A percentile compares a stretch with the other conserved stretches of the same genome.
phyloP scores from a whole-genome alignment of 169 alveolate species.

The Plasmodium malariae region DNA sequence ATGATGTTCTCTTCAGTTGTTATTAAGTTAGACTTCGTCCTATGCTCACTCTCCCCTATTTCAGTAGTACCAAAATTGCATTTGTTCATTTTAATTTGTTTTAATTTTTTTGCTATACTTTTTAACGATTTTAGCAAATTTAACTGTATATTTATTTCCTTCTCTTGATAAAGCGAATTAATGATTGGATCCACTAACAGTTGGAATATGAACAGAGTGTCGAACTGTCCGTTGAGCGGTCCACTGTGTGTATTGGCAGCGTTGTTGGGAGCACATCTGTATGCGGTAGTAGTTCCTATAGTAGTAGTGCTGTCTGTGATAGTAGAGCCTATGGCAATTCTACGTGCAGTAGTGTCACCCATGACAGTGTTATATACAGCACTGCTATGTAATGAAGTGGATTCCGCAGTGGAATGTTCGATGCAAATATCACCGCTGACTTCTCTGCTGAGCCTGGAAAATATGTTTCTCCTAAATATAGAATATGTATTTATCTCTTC shows the following conservation, averaged over 20 bases:
- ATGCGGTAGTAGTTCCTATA: no score
- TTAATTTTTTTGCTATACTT: conserved; percentile 44
- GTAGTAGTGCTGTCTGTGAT: no score
- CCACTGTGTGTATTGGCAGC: no score
- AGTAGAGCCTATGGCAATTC: no score
- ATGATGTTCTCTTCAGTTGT: neutral
- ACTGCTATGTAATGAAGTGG: no score
- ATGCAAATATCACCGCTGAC: no score
- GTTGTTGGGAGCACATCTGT: no score
- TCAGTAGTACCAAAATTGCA: neutral
- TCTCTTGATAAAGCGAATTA: conserved; percentile 56
- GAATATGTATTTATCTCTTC: conserved; percentile 11
- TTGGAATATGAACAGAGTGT: conserved; percentile 19
- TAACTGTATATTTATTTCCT: conserved; percentile 32
- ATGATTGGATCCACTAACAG: conserved; percentile 72
- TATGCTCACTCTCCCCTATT: neutral
- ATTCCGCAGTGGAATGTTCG: no score
- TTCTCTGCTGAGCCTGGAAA: conserved; percentile 3
- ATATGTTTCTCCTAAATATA: neutral
- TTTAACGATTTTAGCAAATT: conserved; percentile 44
- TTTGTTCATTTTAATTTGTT: neutral
- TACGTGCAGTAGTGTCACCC: no score
- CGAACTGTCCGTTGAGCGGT: no score
- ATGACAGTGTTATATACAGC: no score
- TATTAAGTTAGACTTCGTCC: neutral